Conservation (phyloP, 2,329 filamentous ascomycete genomes). For the Exophiala sp. region DNA sequence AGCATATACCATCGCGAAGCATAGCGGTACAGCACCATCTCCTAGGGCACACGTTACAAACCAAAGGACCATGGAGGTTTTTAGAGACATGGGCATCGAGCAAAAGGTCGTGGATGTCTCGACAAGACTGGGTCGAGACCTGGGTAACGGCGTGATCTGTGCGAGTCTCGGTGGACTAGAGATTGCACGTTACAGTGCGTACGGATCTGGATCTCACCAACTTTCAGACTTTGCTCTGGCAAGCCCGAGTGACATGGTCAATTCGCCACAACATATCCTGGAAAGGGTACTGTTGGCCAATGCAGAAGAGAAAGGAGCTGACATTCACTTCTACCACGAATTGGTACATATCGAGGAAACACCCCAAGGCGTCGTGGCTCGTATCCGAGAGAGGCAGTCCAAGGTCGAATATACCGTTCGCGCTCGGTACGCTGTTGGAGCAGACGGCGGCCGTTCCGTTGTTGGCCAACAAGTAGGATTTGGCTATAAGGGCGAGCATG, state of each 20-base stretch:
- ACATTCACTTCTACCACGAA: neutral
- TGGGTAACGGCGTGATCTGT: neutral
- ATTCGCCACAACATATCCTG: slow-evolving; percentile 37
- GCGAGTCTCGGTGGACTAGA: slow-evolving; percentile 6
- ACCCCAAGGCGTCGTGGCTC: neutral
- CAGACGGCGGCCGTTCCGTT: slow-evolving; percentile 6
- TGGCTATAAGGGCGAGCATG: slow-evolving; percentile 2
- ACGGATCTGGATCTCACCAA: neutral
- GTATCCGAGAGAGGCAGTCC: neutral
- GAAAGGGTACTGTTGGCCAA: slow-evolving; percentile 28
- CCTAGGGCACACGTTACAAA: slow-evolving; percentile 24
- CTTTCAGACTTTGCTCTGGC: slow-evolving; percentile 3
- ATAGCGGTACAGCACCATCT: slow-evolving; percentile 18
- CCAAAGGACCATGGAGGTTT: slow-evolving; percentile 33
- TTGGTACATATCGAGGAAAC: neutral
- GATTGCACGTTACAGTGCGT: slow-evolving; percentile 7
- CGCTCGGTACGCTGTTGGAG: slow-evolving; percentile 3
- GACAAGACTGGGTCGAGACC: slow-evolving; percentile 12
- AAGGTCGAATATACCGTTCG: slow-evolving; percentile 1
- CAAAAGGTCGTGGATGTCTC: slow-evolving; percentile 33
- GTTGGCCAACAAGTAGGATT: slow-evolving; percentile 1
- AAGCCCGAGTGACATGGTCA: slow-evolving; percentile 2
- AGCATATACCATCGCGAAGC: slow-evolving; percentile 14
- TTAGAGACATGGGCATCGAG: slow-evolving; percentile 44
- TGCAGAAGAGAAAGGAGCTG: neutral